phyloP scores from a whole-genome alignment of 2,329 filamentous ascomycete genomes.

The Berkeleyomyces rouxiae region DNA sequence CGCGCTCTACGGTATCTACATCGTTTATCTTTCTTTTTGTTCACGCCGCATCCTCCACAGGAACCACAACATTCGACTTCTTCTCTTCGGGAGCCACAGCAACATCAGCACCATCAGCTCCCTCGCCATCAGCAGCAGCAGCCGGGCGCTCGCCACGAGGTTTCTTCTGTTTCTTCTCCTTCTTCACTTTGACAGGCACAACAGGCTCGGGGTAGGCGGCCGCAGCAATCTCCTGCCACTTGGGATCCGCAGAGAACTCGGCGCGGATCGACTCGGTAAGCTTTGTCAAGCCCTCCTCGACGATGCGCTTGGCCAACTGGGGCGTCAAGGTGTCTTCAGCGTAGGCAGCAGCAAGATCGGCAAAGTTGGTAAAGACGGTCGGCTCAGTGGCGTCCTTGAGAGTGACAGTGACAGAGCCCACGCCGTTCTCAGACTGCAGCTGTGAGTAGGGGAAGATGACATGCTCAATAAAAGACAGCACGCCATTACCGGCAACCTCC shows the following conservation, averaged over 20 bases:
- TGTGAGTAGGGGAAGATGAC: constrained; percentile 64
- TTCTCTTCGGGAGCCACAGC: constrained; percentile 5
- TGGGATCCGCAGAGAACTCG: constrained; percentile 50
- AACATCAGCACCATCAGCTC: neutral
- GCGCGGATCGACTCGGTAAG: constrained; percentile 64
- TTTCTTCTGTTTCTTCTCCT: constrained; percentile 63
- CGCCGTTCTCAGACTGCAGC: constrained; percentile 27
- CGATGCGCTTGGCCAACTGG: constrained; percentile 73
- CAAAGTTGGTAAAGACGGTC: constrained; percentile 61
- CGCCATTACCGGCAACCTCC: constrained; percentile 67
- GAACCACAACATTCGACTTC: constrained; percentile 10
- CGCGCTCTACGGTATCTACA: neutral
- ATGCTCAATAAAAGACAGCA: constrained; percentile 73
- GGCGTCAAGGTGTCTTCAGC: constrained; percentile 61
- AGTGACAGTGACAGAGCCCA: constrained; percentile 29
- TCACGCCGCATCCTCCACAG: constrained; percentile 8
- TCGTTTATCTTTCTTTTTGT: neutral
- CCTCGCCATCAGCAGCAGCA: constrained; percentile 30
- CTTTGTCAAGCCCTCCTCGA: constrained; percentile 53
- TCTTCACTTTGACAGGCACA: constrained; percentile 37
- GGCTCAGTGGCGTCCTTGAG: constrained; percentile 57
- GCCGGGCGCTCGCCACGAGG: constrained; percentile 35
- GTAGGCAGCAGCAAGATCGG: constrained; percentile 67
- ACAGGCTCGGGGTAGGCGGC: constrained; percentile 61
- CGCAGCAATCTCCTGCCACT: constrained; percentile 55